Evolutionary conservation across 352 stramenopile genomes (phyloP).

Genomic region (Aphanomyces stellatus): DNA sequence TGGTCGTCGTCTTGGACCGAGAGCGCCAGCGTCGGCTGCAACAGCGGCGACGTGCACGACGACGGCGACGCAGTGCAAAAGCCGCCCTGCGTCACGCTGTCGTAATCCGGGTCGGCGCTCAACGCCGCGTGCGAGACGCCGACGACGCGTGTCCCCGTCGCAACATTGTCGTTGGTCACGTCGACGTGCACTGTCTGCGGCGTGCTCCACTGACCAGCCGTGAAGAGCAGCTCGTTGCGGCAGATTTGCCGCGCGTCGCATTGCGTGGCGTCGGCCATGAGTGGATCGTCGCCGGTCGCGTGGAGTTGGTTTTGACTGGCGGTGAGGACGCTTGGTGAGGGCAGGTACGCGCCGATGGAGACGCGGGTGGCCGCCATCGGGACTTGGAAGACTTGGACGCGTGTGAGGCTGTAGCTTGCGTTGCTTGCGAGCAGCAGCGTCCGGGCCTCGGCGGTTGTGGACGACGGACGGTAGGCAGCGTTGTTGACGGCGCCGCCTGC

Average conservation of each 20-base stretch:
- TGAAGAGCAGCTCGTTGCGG: conserved; percentile 50
- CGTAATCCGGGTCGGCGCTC: conserved; percentile 38
- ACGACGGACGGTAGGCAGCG: not conserved
- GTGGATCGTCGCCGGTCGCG: conserved; percentile 23
- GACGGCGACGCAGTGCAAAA: not conserved
- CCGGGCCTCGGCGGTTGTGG: not conserved
- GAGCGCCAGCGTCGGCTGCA: conserved; percentile 22
- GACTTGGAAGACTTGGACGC: conserved; percentile 51
- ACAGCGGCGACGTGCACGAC: conserved; percentile 9
- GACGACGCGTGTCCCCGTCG: conserved; percentile 38
- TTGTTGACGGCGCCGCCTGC: not conserved
- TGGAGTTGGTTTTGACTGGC: conserved; percentile 40
- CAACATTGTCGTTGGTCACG: conserved; percentile 44
- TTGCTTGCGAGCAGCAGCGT: not conserved
- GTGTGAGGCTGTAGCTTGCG: not conserved
- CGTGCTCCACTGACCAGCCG: conserved; percentile 39
- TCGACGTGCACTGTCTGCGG: conserved; percentile 31
- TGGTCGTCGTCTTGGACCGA: conserved; percentile 53
- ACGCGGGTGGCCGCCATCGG: conserved; percentile 42
- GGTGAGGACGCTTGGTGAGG: conserved; percentile 28
- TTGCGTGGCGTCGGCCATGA: conserved; percentile 16
- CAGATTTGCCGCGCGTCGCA: conserved; percentile 41
- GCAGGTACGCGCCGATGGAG: conserved; percentile 43
- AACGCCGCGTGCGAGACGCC: conserved; percentile 37
- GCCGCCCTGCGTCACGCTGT: not conserved